Evolutionary conservation across 257 asterid genomes (phyloP).

Genomic region (Jaltomata sinuosa): DNA sequence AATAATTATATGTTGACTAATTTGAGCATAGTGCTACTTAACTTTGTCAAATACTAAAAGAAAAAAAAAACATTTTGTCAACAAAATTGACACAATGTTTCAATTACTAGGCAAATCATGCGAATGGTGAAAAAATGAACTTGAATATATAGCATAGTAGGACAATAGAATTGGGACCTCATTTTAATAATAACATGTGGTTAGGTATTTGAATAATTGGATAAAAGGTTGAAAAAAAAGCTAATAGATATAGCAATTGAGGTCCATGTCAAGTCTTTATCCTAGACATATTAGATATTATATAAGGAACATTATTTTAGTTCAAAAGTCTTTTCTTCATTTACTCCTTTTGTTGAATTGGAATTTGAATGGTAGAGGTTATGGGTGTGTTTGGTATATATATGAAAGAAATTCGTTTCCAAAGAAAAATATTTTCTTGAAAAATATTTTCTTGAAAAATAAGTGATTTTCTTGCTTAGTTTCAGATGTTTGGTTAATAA

Average conservation of each 20-base stretch:
- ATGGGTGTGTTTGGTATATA: background rate
- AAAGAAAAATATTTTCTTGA: no score
- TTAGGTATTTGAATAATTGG: conserved; percentile 5
- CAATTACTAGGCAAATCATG: background rate
- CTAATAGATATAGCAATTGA: background rate
- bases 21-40: background rate
- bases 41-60: background rate
- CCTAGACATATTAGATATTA: background rate
- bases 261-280: conserved; percentile 26
- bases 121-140: background rate
- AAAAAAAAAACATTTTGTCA: background rate
- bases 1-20: background rate
- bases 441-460: background rate
- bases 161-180: background rate
- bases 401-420: no score
- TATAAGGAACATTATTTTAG: background rate
- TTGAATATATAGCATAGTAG: background rate
- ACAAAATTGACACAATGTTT: background rate
- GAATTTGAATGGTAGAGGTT: background rate
- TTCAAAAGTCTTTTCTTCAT: background rate
- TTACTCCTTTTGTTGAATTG: background rate
- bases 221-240: background rate
- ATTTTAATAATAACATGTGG: background rate
- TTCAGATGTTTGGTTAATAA: background rate
- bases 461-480: background rate